Evolutionary conservation across 768 basidiomycete species (phyloP).

Genomic region (Suillus subaureus): DNA sequence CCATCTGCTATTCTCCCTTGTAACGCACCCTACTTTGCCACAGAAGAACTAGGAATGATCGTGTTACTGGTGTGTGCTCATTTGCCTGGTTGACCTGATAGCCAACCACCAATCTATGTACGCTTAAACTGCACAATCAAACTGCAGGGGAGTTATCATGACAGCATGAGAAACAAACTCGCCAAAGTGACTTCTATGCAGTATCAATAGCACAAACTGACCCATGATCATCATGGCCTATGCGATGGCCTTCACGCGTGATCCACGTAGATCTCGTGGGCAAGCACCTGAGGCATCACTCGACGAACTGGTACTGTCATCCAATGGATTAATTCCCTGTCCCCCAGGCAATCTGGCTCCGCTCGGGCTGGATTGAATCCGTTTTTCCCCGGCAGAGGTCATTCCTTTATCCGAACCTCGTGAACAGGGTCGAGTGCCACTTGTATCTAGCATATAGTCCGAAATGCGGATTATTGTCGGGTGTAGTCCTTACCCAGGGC

Average conservation of each 20-base stretch:
- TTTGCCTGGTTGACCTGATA: background rate
- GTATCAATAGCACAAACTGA: background rate
- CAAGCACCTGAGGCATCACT: background rate
- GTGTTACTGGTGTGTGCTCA: background rate
- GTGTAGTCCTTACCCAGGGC: background rate
- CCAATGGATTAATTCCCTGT: background rate
- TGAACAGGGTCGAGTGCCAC: background rate
- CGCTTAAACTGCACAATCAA: background rate
- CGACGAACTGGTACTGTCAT: background rate
- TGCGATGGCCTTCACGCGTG: background rate
- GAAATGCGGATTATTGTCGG: constrained; percentile 5
- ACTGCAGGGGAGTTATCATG: background rate
- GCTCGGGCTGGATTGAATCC: background rate
- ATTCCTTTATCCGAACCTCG: background rate
- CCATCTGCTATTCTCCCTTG: background rate
- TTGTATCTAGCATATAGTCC: background rate
- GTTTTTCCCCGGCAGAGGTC: background rate
- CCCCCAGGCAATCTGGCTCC: background rate
- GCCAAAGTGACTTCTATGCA: background rate
- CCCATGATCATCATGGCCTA: background rate
- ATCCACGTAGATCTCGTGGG: background rate
- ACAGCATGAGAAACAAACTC: background rate
- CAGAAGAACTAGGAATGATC: background rate
- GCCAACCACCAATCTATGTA: background rate
- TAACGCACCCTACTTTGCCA: background rate